Conservation (phyloP, 129 eudicot species). For the Logfia minima region DNA sequence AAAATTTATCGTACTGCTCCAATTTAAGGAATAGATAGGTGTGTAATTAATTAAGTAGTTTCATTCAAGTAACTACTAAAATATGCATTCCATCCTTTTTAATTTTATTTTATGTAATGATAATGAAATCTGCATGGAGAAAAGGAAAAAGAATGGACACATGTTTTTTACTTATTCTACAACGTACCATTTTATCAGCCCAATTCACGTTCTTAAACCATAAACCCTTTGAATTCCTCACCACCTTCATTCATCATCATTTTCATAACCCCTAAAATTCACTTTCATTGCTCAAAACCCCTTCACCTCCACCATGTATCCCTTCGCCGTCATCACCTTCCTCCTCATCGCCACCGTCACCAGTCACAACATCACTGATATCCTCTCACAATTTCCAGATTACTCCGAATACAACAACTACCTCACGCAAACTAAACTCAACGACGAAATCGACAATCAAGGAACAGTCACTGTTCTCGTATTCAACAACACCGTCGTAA, state of each 20-base stretch:
- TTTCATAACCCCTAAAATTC: slow-evolving; percentile 4
- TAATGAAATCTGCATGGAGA: not conserved
- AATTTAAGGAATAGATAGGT: no score
- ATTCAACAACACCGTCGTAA: slow-evolving; percentile 43
- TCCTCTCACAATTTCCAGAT: slow-evolving; percentile 50
- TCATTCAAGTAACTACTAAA: no score
- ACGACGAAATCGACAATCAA: slow-evolving; percentile 69
- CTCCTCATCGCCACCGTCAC: slow-evolving; percentile 33
- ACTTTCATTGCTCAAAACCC: not conserved
- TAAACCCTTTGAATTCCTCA: slow-evolving; percentile 27
- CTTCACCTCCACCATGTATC: slow-evolving; percentile 24
- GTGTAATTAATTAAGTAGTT: no score
- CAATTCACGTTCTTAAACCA: not conserved
- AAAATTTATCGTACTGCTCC: no score
- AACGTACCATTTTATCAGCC: slow-evolving; percentile 23
- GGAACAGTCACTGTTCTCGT: slow-evolving; percentile 65
- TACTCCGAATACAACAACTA: slow-evolving; percentile 55
- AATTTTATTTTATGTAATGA: no score
- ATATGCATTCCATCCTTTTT: no score
- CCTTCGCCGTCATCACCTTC: slow-evolving; percentile 25
- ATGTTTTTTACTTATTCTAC: slow-evolving; percentile 21
- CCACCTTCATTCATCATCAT: slow-evolving; percentile 13
- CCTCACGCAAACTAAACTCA: slow-evolving; percentile 59
- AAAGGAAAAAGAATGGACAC: not conserved
- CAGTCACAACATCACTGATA: slow-evolving; percentile 61